Conservation (phyloP, 2,329 filamentous ascomycete species). For the Xylariaceae sp. region DNA sequence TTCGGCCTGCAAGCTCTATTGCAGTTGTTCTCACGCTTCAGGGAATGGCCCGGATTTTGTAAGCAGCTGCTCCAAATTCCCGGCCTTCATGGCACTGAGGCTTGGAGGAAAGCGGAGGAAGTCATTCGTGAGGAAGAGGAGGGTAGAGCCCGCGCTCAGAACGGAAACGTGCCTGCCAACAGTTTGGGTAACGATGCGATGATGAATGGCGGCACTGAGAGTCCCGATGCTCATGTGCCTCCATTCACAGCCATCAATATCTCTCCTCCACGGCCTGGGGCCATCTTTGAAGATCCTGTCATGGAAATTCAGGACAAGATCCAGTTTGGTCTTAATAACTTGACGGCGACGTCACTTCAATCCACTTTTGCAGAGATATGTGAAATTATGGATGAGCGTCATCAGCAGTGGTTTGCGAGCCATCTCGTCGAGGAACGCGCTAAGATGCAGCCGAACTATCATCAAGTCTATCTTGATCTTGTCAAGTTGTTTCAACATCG, state of each 20-base stretch:
- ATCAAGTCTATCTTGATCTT: slow-evolving; percentile 85
- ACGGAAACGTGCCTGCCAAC: slow-evolving; percentile 40
- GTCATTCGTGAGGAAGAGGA: slow-evolving; percentile 66
- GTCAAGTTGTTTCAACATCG: slow-evolving; percentile 77
- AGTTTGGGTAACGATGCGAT: slow-evolving; percentile 45
- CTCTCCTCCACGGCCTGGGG: slow-evolving; percentile 59
- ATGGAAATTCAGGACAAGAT: slow-evolving; percentile 88
- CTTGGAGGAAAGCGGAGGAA: slow-evolving; percentile 76
- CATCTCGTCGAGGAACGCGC: slow-evolving; percentile 94
- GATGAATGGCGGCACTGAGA: slow-evolving; percentile 67
- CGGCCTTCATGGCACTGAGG: slow-evolving; percentile 76
- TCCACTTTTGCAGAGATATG: slow-evolving; percentile 78
- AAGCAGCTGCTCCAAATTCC: slow-evolving; percentile 77
- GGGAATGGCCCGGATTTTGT: slow-evolving; percentile 95
- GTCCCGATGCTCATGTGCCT: slow-evolving; percentile 59
- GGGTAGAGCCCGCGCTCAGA: slow-evolving; percentile 51
- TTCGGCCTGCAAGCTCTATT: slow-evolving; percentile 94
- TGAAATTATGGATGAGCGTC: slow-evolving; percentile 69
- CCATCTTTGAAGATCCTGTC: slow-evolving; percentile 73
- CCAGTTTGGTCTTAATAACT: slow-evolving; percentile 92
- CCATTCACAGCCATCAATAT: slow-evolving; percentile 76
- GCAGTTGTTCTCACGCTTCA: slow-evolving; percentile 75
- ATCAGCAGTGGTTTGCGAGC: slow-evolving; percentile 94
- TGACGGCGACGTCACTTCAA: slow-evolving; percentile 82
- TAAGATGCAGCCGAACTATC: slow-evolving; percentile 96